Evolutionary conservation across 345 rosid species (phyloP).

Genomic region (Populus alba): DNA sequence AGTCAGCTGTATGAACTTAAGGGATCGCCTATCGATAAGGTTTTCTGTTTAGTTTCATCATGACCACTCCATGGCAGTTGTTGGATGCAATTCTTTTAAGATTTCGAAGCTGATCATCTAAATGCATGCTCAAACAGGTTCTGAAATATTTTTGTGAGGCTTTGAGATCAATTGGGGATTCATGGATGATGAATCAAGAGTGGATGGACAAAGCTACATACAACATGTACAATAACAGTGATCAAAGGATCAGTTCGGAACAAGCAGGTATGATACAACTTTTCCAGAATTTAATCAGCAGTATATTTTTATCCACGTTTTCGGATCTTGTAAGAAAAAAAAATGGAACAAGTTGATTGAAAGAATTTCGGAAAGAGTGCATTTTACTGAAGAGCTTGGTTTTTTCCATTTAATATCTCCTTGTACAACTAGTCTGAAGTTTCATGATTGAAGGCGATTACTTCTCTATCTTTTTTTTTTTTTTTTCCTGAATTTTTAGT

Average conservation of each 20-base stretch:
- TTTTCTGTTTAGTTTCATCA: slow-evolving; percentile 16
- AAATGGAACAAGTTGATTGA: too few species aligned
- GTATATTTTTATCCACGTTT: neutral
- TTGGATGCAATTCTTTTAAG: neutral
- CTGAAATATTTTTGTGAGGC: slow-evolving; percentile 47
- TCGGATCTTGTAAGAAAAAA: neutral
- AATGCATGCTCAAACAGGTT: slow-evolving; percentile 36
- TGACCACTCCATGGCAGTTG: neutral
- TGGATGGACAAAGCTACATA: slow-evolving; percentile 48
- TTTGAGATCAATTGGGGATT: slow-evolving; percentile 60
- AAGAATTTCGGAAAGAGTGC: neutral
- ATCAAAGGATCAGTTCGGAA: slow-evolving; percentile 39
- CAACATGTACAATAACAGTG: slow-evolving; percentile 33
- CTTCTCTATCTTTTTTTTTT: neutral
- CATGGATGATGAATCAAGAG: slow-evolving; percentile 50
- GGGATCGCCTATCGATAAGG: slow-evolving; percentile 52
- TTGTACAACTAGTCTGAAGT: neutral
- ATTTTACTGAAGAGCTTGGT: neutral
- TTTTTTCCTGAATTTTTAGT: slow-evolving; percentile 31
- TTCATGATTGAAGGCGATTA: neutral
- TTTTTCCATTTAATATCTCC: neutral
- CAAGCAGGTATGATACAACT: slow-evolving; percentile 41
- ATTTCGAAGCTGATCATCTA: neutral
- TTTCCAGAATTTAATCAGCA: neutral
- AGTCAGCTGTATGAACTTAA: slow-evolving; percentile 42